phyloP scores from a whole-genome alignment of 441 rosid species.

The Gossypium lobatum region DNA sequence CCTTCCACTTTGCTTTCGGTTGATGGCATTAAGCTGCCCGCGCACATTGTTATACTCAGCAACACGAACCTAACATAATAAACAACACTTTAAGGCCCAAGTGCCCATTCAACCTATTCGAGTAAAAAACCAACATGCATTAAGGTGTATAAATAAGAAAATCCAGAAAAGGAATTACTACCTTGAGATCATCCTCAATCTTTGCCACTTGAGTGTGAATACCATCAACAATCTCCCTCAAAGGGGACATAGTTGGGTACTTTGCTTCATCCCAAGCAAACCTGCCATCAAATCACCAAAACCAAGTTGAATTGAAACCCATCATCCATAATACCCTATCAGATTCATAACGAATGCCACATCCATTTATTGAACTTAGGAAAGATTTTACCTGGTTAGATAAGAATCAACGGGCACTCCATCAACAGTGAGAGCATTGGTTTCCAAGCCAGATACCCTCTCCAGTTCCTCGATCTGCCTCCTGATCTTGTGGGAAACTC shows the following conservation, averaged over 20 bases:
- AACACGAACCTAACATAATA: conserved; percentile 68
- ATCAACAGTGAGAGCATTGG: conserved; percentile 78
- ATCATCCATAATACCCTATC: background rate
- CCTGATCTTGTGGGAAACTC: conserved; percentile 90
- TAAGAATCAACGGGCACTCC: conserved; percentile 95
- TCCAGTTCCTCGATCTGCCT: conserved; percentile 97
- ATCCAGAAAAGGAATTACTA: conserved; percentile 11
- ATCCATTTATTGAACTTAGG: background rate
- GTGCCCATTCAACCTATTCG: background rate
- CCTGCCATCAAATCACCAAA: conserved; percentile 38
- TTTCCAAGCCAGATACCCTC: conserved; percentile 76
- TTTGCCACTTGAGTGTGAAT: conserved; percentile 83
- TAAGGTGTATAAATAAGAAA: background rate
- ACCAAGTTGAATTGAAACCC: conserved; percentile 3
- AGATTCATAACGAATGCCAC: background rate
- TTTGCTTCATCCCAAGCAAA: conserved; percentile 96
- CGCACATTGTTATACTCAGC: conserved; percentile 93
- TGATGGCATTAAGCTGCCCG: conserved; percentile 90
- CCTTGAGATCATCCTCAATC: conserved; percentile 99
- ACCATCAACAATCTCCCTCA: conserved; percentile 76
- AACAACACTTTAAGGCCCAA: background rate
- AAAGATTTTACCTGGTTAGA: conserved; percentile 62
- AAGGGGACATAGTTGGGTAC: conserved; percentile 89
- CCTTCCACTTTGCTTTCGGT: conserved; percentile 98
- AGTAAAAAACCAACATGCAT: background rate